Evolutionary conservation across 352 stramenopile species (phyloP), one percentile per base, ranked within the genome.

Genomic region (Globisporangium echinulatum): DNA sequence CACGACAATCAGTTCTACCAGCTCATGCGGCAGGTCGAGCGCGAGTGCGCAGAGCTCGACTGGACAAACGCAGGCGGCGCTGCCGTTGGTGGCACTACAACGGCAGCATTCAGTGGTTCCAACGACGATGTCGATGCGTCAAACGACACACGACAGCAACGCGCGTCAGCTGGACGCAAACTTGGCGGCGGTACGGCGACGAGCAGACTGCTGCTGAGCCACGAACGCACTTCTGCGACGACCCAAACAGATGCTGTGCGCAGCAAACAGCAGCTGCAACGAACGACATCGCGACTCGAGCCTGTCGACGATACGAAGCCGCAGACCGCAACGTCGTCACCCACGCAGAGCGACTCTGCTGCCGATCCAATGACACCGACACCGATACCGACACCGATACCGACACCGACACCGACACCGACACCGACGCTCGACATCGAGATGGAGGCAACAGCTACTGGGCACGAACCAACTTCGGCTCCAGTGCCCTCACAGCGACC

Each of bases 1-100:
- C 83, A 93, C 63, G 79, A 93, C 56, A 76, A 64, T 51, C 75
- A 93, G 54, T 93, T 93, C 39, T 93, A 90, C 52, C 72, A 88
- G 58, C 59, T 93, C n/a, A 91, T 93, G 83, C 71, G 79, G 1
- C 69, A 84, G 62, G 73, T 93, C 38, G 83, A 93, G 56, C 74
- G 73, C 42, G 83, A 93, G 47, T 88, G 81, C 59, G 66, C 75
- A 14, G 82, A 87, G n/a, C 58, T 89, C 0, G 78, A 90, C 56
- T 92, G 82, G 82, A 88, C 74, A 11, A 72, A 78, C 49, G 67
- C 65, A 5, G 46, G 60, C 5, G 81, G 80, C 7, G 61, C 68
- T 5, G 56, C 63, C 10, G 67, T 85, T 5, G 82, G 79, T 5
- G 71, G 78, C 25, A 3, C 40, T 44, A 44, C 40, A 44, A 33